A percentile compares a stretch with the other conserved stretches of the same genome.
phyloP scores from a whole-genome alignment of 257 asterid species.

The Rehmannia glutinosa region DNA sequence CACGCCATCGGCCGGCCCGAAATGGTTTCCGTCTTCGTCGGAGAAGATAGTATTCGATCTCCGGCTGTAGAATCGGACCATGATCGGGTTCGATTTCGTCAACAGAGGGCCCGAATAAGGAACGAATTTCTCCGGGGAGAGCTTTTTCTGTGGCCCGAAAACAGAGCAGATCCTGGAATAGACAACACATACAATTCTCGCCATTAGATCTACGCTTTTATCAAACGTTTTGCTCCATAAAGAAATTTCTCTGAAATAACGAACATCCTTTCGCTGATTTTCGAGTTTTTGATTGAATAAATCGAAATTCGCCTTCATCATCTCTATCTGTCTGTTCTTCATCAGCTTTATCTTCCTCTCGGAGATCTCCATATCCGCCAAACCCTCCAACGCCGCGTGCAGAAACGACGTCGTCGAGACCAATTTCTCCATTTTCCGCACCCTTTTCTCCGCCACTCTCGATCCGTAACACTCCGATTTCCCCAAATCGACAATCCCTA shows the following conservation, averaged over 20 bases:
- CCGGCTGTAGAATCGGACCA: slow-evolving; percentile 60
- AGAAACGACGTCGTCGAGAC: slow-evolving; percentile 41
- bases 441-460: slow-evolving; percentile 31
- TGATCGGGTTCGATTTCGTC: slow-evolving; percentile 25
- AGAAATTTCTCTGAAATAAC: slow-evolving; percentile 41
- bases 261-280: slow-evolving; percentile 55
- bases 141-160: slow-evolving; percentile 36
- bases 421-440: slow-evolving; percentile 54
- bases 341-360: slow-evolving; percentile 42
- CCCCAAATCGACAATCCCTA: slow-evolving; percentile 36
- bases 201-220: slow-evolving; percentile 52
- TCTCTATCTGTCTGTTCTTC: slow-evolving; percentile 27
- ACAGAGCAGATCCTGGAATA: slow-evolving; percentile 46
- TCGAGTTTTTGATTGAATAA: slow-evolving; percentile 41
- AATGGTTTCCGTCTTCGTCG: slow-evolving; percentile 14
- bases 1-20: not conserved
- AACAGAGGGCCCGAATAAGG: slow-evolving; percentile 53
- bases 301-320: slow-evolving; percentile 30
- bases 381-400: slow-evolving; percentile 43
- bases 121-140: slow-evolving; percentile 21
- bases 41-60: slow-evolving; percentile 23
- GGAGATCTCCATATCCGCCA: slow-evolving; percentile 53
- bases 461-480: slow-evolving; percentile 49
- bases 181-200: slow-evolving; percentile 43
- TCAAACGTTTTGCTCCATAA: slow-evolving; percentile 68